These are phyloP conservation scores for Hanseniaspora thailandica DNA, from an alignment of 805 yeast genomes.

Conservation along the genomic window DNA sequence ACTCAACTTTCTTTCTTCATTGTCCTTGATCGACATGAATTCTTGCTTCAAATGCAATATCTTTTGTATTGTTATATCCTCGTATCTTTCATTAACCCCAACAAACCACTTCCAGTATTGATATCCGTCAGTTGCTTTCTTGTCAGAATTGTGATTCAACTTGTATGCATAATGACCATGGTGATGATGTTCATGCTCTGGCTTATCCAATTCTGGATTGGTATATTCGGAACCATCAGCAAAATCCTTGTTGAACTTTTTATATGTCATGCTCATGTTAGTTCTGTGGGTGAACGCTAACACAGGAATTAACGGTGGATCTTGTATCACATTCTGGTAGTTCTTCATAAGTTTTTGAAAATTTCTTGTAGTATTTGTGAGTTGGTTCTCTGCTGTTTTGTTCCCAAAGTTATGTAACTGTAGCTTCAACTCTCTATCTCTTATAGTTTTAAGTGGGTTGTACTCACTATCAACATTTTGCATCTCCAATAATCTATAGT, in stretches of 20 bases:
- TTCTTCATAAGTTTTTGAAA: conserved; percentile 12
- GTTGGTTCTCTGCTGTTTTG: conserved; percentile 32
- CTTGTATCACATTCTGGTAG: conserved; percentile 12
- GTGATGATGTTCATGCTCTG: not conserved
- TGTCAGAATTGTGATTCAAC: not conserved
- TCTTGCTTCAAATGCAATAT: conserved; percentile 6
- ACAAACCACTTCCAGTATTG: conserved; percentile 42
- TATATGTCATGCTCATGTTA: not conserved
- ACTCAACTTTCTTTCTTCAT: not conserved
- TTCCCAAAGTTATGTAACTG: conserved; percentile 38
- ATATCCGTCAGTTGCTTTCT: not conserved
- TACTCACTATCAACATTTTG: conserved; percentile 48
- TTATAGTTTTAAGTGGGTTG: conserved; percentile 72
- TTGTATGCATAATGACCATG: not conserved
- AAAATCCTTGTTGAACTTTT: not conserved
- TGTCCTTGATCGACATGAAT: not conserved
- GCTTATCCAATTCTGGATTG: not conserved
- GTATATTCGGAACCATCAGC: not conserved
- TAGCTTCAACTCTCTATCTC: conserved; percentile 50
- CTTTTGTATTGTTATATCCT: conserved; percentile 43
- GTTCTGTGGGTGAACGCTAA: conserved; percentile 2
- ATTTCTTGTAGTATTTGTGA: conserved; percentile 1
- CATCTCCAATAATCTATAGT: conserved; percentile 39
- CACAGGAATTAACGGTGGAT: conserved; percentile 14
- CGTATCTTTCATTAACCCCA: conserved; percentile 44